Conservation (phyloP, 768 basidiomycete species). For the Paxillus rubicundulus region DNA sequence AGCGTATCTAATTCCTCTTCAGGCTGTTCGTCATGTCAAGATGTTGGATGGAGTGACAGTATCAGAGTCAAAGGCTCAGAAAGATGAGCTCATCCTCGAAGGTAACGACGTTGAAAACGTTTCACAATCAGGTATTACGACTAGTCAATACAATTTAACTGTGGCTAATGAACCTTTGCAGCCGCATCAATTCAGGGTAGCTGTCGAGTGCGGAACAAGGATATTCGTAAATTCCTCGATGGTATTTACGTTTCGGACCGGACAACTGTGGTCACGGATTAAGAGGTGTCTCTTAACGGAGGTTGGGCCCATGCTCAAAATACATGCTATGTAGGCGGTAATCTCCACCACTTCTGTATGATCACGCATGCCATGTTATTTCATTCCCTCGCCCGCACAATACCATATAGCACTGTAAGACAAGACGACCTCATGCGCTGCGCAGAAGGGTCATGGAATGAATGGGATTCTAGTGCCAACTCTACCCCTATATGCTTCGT, state of each 20-base stretch:
- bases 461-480: slow-evolving; percentile 92
- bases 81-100: slow-evolving; percentile 91
- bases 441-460: slow-evolving; percentile 47
- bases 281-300: slow-evolving; percentile 8
- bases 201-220: slow-evolving; percentile 98
- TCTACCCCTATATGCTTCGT: slow-evolving; percentile 66
- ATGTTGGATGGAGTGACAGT: slow-evolving; percentile 90
- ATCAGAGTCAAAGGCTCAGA: slow-evolving; percentile 84
- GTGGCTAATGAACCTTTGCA: slow-evolving; percentile 26
- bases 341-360: slow-evolving; percentile 26
- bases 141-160: not conserved
- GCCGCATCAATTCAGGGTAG: slow-evolving; percentile 97
- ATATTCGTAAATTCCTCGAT: slow-evolving; percentile 98
- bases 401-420: not conserved
- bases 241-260: slow-evolving; percentile 89
- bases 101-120: slow-evolving; percentile 97
- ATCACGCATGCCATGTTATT: slow-evolving; percentile 22
- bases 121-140: slow-evolving; percentile 80
- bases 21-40: slow-evolving; percentile 88
- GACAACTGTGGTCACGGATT: slow-evolving; percentile 55
- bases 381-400: slow-evolving; percentile 4
- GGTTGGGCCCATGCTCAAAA: slow-evolving; percentile 12
- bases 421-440: not conserved
- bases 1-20: not conserved
- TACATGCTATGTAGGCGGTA: slow-evolving; percentile 22